Evolutionary conservation across 164 flowering plant genomes (phyloP), one percentile per base, ranked within the genome.

Genomic region (Protea cynaroides): DNA sequence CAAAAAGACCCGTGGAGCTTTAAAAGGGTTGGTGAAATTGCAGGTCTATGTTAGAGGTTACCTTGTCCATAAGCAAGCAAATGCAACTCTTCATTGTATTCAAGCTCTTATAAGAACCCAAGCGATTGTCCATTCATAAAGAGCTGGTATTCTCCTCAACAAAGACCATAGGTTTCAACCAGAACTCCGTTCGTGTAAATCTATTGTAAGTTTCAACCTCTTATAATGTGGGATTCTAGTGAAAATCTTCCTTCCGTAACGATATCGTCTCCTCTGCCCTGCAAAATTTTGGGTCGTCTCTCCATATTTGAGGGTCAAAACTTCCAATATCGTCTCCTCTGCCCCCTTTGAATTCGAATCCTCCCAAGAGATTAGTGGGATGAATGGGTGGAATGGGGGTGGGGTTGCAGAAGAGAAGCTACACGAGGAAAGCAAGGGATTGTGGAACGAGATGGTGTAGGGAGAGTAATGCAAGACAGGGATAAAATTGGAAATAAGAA

Each of bases 41-140:
- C 89, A 86, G 60, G 91, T 89, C 22, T 72, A 76, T 29, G 89
- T 86, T 58, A 70, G 89, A 65, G 91, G 91, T 11, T 84, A 70
- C 70, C 78, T 86, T 1, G 86, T 84, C 10, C 65, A 89, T 23
- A 86, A 83, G 52, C 71, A 77, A 12, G 80, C 86, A 1, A 53
- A 82, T 54, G 84, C 80, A 15, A 81, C 85, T 56, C 82, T 86
- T 49, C 79, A 75, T 1, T 76, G 87, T 56, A 81, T 86, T 85
- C 86, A 84, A 69, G 86, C 89, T 51, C 76, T 86, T 1, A 64
- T 83, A 7, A 69, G 87, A 68, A 86, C 84, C 59, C 91, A 86
- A 61, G 72, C 78, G 9, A 66, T 81, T 0, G 76, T 66, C 12
- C 70, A 83, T 46, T 46, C 67, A 1, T 80, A 74, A 46, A 70